Evolutionary conservation across 352 stramenopile genomes (phyloP).

Genomic region (Sclerospora graminicola): DNA sequence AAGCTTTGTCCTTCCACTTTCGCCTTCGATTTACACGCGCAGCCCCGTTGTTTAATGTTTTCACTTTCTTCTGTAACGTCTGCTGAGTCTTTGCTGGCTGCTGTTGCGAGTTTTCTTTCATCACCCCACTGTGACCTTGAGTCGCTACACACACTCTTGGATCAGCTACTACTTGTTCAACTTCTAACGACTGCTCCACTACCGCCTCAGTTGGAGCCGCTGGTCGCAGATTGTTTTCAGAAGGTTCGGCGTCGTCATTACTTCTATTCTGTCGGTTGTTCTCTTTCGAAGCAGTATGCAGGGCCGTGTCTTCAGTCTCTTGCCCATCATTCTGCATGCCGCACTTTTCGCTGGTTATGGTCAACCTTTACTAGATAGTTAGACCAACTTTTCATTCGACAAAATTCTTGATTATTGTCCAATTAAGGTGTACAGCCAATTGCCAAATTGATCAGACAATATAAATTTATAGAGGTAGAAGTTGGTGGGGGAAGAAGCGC

Average conservation of each 20-base stretch:
- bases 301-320: slow-evolving; percentile 3
- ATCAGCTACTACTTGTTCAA: not conserved
- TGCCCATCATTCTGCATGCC: slow-evolving; percentile 8
- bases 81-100: not conserved
- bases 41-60: slow-evolving; percentile 7
- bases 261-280: slow-evolving; percentile 1
- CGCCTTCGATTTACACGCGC: slow-evolving; percentile 9
- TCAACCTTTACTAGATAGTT: not conserved
- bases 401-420: too few species aligned
- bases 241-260: not conserved
- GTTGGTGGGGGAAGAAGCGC: too few species aligned
- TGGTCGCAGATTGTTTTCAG: not conserved
- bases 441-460: too few species aligned
- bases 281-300: slow-evolving; percentile 11
- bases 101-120: not conserved
- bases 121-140: too few species aligned
- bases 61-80: not conserved
- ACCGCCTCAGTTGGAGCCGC: not conserved
- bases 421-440: too few species aligned
- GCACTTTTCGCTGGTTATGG: too few species aligned
- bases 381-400: too few species aligned
- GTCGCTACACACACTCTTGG: too few species aligned
- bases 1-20: slow-evolving; percentile 8
- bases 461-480: too few species aligned
- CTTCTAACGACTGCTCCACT: not conserved